Percentiles rank a stretch among this genome's conserved stretches.
phyloP scores from a whole-genome alignment of 148 eudicot genomes.

The Cornus controversa region DNA sequence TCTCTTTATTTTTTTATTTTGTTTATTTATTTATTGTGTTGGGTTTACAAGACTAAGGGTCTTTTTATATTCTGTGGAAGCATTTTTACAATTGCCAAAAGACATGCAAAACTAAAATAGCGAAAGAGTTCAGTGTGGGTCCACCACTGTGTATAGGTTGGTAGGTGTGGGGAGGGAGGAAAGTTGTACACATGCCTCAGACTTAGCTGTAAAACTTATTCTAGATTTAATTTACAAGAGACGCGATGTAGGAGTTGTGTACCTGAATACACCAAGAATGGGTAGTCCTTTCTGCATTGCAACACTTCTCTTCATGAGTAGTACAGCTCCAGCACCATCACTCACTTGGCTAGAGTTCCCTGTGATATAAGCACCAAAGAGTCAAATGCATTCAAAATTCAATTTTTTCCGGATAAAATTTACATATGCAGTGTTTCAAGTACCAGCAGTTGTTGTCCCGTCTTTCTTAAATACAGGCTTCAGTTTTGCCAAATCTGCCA shows the following conservation, averaged over 20 bases:
- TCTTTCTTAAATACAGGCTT: slow-evolving; percentile 90
- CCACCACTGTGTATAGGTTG: too few relatives aligned
- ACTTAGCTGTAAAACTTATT: neutral
- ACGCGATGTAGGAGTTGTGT: neutral
- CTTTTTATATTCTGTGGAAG: too few relatives aligned
- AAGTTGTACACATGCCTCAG: neutral
- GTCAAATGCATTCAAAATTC: neutral
- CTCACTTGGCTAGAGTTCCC: slow-evolving; percentile 98
- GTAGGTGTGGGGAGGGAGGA: too few relatives aligned
- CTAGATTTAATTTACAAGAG: neutral
- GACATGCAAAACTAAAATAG: too few relatives aligned
- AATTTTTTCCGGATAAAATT: neutral
- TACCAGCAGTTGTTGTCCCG: slow-evolving; percentile 98
- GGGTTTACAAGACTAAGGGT: too few relatives aligned
- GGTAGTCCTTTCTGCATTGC: slow-evolving; percentile 88
- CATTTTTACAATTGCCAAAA: too few relatives aligned
- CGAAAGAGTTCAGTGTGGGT: too few relatives aligned
- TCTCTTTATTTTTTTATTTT: too few relatives aligned
- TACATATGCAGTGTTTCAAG: neutral
- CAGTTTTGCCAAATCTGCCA: slow-evolving; percentile 70
- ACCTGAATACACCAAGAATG: slow-evolving; percentile 96
- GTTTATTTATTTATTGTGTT: too few relatives aligned
- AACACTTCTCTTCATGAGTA: slow-evolving; percentile 92
- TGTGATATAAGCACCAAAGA: slow-evolving; percentile 23
- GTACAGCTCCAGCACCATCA: slow-evolving; percentile 99